Conservation (phyloP, 2,329 filamentous ascomycete genomes). For the Colletotrichum chlorophyti region DNA sequence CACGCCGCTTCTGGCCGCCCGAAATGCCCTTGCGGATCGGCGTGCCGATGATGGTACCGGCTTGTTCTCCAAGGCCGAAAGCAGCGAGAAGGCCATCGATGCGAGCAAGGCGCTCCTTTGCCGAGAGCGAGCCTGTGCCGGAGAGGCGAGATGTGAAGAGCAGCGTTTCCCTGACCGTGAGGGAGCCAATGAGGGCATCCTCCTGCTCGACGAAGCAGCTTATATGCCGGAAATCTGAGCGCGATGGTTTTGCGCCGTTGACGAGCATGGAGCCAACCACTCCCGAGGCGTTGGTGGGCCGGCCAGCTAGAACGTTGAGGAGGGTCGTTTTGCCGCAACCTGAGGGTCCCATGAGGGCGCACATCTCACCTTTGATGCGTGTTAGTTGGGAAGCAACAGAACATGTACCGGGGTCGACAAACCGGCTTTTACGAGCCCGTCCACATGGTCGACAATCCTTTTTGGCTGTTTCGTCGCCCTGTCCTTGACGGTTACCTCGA, state of each 20-base stretch:
- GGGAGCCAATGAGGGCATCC: slow-evolving; percentile 80
- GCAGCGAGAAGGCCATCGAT: slow-evolving; percentile 72
- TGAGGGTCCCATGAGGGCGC: slow-evolving; percentile 82
- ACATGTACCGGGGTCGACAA: slow-evolving; percentile 12
- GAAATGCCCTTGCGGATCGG: slow-evolving; percentile 84
- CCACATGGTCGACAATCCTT: slow-evolving; percentile 67
- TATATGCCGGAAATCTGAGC: slow-evolving; percentile 66
- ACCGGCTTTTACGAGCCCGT: slow-evolving; percentile 71
- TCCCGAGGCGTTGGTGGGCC: slow-evolving; percentile 60
- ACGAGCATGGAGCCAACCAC: slow-evolving; percentile 60
- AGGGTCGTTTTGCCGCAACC: slow-evolving; percentile 83
- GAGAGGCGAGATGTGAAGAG: slow-evolving; percentile 77
- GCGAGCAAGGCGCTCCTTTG: slow-evolving; percentile 43
- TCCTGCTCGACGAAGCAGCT: slow-evolving; percentile 88
- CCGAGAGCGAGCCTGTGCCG: slow-evolving; percentile 46
- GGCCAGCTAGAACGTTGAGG: slow-evolving; percentile 77
- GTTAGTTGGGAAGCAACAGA: not conserved
- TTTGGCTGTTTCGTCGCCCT: slow-evolving; percentile 67
- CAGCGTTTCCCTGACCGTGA: slow-evolving; percentile 83
- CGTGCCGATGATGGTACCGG: slow-evolving; percentile 78
- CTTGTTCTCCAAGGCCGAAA: slow-evolving; percentile 76
- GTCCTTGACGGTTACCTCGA: slow-evolving; percentile 78
- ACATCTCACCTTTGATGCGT: slow-evolving; percentile 62
- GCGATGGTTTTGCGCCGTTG: slow-evolving; percentile 65
- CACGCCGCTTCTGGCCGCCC: slow-evolving; percentile 82